phyloP scores from a whole-genome alignment of 2,329 filamentous ascomycete genomes.

The Aspergillus sergii region DNA sequence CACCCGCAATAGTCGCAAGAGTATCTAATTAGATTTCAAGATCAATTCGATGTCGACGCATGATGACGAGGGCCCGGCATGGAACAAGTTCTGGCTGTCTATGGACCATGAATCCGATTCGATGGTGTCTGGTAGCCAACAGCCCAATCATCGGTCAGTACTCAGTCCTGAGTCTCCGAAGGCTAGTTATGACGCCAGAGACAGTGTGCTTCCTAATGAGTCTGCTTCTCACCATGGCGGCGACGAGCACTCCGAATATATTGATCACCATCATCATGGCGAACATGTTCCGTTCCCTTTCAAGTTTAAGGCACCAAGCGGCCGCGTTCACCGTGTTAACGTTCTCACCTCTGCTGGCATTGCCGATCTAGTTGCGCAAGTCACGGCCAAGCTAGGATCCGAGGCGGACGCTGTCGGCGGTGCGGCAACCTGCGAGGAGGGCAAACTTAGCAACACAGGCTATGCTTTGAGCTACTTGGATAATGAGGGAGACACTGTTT shows the following conservation, averaged over 20 bases:
- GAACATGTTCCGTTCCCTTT: constrained; percentile 87
- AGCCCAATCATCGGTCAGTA: constrained; percentile 71
- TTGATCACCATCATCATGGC: constrained; percentile 57
- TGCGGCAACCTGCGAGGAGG: constrained; percentile 74
- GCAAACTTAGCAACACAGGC: constrained; percentile 72
- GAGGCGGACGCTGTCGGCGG: constrained; percentile 87
- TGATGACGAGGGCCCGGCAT: constrained; percentile 91
- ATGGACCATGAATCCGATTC: constrained; percentile 95
- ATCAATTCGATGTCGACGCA: constrained; percentile 88
- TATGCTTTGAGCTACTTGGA: constrained; percentile 96
- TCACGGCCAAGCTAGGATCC: constrained; percentile 79
- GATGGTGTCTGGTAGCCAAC: constrained; percentile 86
- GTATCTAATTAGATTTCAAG: constrained; percentile 39
- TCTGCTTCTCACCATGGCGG: constrained; percentile 94
- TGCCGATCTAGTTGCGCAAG: constrained; percentile 72
- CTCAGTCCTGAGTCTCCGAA: constrained; percentile 78
- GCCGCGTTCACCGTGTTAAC: constrained; percentile 89
- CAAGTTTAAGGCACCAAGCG: constrained; percentile 98
- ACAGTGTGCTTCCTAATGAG: constrained; percentile 89
- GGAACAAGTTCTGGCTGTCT: constrained; percentile 99
- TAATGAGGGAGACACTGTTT: constrained; percentile 94
- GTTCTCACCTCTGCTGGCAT: constrained; percentile 80
- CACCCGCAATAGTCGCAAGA: not conserved
- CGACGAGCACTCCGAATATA: constrained; percentile 71
- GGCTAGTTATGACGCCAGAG: constrained; percentile 65